Conservation (phyloP, 164 flowering plant genomes). For the Liquidambar formosana region DNA sequence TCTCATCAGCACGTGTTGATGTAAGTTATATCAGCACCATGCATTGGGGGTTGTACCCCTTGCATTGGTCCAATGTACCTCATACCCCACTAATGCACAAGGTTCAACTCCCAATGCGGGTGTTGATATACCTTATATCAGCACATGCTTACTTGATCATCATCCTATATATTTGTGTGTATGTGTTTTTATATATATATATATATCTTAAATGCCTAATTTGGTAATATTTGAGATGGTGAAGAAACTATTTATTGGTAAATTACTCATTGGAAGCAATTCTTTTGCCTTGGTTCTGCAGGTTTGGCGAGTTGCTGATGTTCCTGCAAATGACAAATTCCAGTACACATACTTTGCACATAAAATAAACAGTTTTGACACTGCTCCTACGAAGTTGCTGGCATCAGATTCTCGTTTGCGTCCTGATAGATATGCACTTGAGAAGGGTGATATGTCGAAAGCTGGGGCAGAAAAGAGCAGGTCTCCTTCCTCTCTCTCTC, state of each 20-base stretch:
- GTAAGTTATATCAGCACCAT: too few species aligned
- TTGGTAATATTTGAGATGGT: background rate
- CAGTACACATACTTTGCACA: slow-evolving; percentile 85
- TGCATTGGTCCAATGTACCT: too few species aligned
- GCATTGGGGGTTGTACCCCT: too few species aligned
- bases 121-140: too few species aligned
- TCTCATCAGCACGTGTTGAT: too few species aligned
- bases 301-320: slow-evolving; percentile 78
- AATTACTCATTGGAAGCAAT: background rate
- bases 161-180: too few species aligned
- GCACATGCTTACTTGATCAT: too few species aligned
- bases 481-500: slow-evolving; percentile 39
- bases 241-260: background rate
- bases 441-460: slow-evolving; percentile 72
- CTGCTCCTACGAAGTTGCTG: slow-evolving; percentile 80
- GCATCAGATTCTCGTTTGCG: slow-evolving; percentile 92
- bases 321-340: slow-evolving; percentile 67
- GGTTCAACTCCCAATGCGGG: too few species aligned
- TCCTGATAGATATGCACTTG: slow-evolving; percentile 84
- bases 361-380: slow-evolving; percentile 79
- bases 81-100: too few species aligned
- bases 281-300: slow-evolving; percentile 21
- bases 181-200: background rate
- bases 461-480: slow-evolving; percentile 85
- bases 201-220: too few species aligned